These are phyloP conservation scores for Metschnikowia gelsemii DNA, from an alignment of 805 yeast species.

Conservation along the genomic window DNA sequence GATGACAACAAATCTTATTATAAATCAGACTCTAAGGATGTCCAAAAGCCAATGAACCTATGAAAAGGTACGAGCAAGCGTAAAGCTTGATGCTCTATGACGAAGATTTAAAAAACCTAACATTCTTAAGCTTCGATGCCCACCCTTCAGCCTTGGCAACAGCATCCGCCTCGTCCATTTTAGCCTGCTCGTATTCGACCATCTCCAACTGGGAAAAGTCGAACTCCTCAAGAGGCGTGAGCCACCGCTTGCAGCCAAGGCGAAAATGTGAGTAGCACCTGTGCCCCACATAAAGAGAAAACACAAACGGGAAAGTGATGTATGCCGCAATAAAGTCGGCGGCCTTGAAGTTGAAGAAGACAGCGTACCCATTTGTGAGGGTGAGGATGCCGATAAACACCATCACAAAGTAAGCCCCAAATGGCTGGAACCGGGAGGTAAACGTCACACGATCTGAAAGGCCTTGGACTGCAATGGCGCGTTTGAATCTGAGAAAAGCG, in stretches of 20 bases:
- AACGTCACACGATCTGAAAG: slow-evolving; percentile 57
- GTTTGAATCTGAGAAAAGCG: slow-evolving; percentile 62
- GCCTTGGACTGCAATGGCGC: slow-evolving; percentile 54
- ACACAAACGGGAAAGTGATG: slow-evolving; percentile 59
- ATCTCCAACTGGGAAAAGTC: slow-evolving; percentile 61
- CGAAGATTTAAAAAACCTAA: slow-evolving; percentile 5
- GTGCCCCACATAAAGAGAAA: slow-evolving; percentile 58
- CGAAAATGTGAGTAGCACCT: slow-evolving; percentile 39
- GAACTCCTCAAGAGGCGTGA: slow-evolving; percentile 53
- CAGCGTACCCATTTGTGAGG: slow-evolving; percentile 72
- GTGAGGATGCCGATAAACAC: slow-evolving; percentile 51
- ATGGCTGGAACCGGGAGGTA: slow-evolving; percentile 56
- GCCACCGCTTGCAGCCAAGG: slow-evolving; percentile 35
- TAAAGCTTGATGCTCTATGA: no score
- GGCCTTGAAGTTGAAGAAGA: slow-evolving; percentile 56
- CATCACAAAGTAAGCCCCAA: slow-evolving; percentile 55
- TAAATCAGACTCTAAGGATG: no score
- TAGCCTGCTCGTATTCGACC: slow-evolving; percentile 53
- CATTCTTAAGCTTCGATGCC: slow-evolving; percentile 1
- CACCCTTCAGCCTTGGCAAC: no score
- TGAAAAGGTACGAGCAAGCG: no score
- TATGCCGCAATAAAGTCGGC: slow-evolving; percentile 71
- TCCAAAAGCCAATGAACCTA: no score
- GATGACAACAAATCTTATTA: no score
- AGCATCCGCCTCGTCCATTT: slow-evolving; percentile 27